A percentile compares a stretch with the other conserved stretches of the same genome.
Conservation (phyloP, 306 rosid genomes). For the Inga oerstediana region DNA sequence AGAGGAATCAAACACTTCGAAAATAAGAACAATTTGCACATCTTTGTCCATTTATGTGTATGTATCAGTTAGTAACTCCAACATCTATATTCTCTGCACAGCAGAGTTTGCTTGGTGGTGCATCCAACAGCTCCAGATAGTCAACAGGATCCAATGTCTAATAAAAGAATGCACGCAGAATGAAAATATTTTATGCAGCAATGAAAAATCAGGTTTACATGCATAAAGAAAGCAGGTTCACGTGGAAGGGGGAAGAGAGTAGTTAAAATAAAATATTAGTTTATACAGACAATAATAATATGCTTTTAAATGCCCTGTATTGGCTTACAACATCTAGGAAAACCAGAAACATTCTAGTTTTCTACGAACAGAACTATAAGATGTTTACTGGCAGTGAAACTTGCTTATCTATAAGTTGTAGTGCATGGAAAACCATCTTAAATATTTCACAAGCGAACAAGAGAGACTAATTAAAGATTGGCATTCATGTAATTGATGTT, state of each 20-base stretch:
- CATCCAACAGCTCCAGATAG: not conserved
- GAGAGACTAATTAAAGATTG: not conserved
- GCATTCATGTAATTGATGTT: not conserved
- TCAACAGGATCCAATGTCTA: not conserved
- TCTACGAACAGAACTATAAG: not conserved
- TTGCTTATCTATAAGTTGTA: not conserved
- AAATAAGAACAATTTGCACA: not conserved
- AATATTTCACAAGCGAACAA: not conserved
- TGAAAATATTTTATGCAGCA: not conserved
- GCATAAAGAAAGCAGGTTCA: not conserved
- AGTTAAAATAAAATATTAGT: not conserved
- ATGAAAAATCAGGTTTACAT: not conserved
- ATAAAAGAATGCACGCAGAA: not conserved
- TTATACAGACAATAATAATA: not conserved
- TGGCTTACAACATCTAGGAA: not conserved
- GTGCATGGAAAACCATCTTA: not conserved
- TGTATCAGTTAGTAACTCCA: not conserved
- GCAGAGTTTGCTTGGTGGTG: not conserved
- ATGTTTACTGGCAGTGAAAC: not conserved
- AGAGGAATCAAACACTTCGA: not conserved
- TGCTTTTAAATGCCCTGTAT: not conserved
- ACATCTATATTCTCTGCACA: not conserved
- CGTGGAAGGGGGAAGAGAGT: not conserved
- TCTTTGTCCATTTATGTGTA: not conserved
- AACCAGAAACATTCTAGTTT: not conserved